A percentile compares a stretch with the other conserved stretches of the same genome.
These are phyloP conservation scores for Polyporus arcularius DNA, from an alignment of 768 basidiomycete species.

Conservation along the genomic window DNA sequence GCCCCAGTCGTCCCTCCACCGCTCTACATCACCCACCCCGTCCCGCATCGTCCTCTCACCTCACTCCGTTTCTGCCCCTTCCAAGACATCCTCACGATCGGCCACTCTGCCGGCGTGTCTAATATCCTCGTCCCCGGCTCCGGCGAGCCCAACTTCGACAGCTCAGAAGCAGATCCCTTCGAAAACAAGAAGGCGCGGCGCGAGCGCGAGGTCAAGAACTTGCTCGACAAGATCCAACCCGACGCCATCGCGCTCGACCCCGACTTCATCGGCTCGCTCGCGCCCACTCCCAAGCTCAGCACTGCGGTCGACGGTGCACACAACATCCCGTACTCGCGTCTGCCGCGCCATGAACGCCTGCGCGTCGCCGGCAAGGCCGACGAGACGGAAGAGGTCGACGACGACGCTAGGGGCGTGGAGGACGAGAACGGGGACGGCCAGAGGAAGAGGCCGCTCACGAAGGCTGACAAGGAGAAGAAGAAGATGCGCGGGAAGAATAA, in stretches of 20 bases:
- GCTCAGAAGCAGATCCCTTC: constrained; percentile 91
- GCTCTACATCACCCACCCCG: constrained; percentile 85
- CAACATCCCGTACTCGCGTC: constrained; percentile 65
- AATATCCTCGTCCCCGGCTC: constrained; percentile 88
- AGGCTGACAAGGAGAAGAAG: constrained; percentile 59
- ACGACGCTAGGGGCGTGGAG: constrained; percentile 34
- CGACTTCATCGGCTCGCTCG: constrained; percentile 72
- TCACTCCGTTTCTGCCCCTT: constrained; percentile 86
- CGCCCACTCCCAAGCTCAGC: constrained; percentile 60
- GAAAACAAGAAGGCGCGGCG: constrained; percentile 79
- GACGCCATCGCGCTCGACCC: constrained; percentile 89
- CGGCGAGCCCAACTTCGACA: constrained; percentile 96
- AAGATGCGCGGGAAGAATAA: constrained; percentile 89
- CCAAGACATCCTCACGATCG: constrained; percentile 81
- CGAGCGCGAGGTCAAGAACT: constrained; percentile 87
- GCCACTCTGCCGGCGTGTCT: constrained; percentile 78
- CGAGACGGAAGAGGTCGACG: constrained; percentile 51
- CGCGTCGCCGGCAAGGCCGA: constrained; percentile 75
- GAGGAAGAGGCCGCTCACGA: constrained; percentile 32
- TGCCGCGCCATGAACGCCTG: constrained; percentile 78
- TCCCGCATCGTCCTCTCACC: constrained; percentile 76
- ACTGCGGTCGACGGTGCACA: constrained; percentile 45
- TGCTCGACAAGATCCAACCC: constrained; percentile 92
- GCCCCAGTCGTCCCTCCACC: constrained; percentile 59
- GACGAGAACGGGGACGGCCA: constrained; percentile 40